Base-by-base conservation (phyloP, 805 yeast species). In the Cyberlindnera mrakii region DNA sequence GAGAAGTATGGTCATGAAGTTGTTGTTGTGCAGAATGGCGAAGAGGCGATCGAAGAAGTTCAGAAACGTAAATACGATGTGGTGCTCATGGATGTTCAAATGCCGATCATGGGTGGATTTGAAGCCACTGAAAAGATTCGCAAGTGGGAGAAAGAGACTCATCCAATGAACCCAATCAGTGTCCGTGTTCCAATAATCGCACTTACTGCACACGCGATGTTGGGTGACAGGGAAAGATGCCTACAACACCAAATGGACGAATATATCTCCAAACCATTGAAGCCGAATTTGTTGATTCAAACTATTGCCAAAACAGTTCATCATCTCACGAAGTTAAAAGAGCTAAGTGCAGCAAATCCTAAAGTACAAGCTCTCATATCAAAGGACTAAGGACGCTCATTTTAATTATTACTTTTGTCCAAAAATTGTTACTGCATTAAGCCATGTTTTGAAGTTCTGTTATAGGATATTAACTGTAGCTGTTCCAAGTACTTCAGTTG, bases 61-160 rank as follows among this genome's bases (percentile, higher is more conserved):
- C 70, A 80, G 58, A 71, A 74, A 48, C 75, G 73, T 47, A 71
- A 73, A 38, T 86, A 81, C 59, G 96, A 86, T 59, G 89, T 85
- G 36, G 83, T 86, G 14, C 73, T 86, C 49, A 86, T 86, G 96
- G 96, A 86, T 66, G 95, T 86, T 37, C 96, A 86, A 63, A 86
- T 86, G 96, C 96, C 96, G 10, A 85, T 85, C 14, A 87, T 87
- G 91, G 95, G 96, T 30, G 96, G 96, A 0, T 86, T 87, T 61
- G 96, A 86, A 59, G 95, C 95, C 4, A 86, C 96, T 1, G 87
- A 82, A 35, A 79, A 79, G 61, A 87, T 86, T 40, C 71, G 96
- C 53, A 88, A 83, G 57, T 86, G 95, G 93, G 96, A 86, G 63
- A 78, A 75, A 67, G 83, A 81, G 61, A 73, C 80, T 19, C 80